A percentile compares a stretch with the other conserved stretches of the same genome.
Evolutionary conservation across 2,329 filamentous ascomycete species (phyloP).

Genomic region (Pyricularia pennisetigena): DNA sequence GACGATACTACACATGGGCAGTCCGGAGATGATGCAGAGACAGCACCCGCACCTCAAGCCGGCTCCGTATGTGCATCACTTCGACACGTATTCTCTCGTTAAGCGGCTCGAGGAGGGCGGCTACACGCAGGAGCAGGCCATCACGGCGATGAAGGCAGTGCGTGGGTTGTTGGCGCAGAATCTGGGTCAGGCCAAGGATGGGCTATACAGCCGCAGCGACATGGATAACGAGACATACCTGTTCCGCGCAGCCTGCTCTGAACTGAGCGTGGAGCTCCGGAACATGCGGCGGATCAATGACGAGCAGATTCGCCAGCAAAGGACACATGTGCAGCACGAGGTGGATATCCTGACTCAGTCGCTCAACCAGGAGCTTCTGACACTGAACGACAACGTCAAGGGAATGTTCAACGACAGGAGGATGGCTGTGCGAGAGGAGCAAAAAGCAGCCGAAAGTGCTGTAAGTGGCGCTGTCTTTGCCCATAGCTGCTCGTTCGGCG

Average conservation of each 20-base stretch:
- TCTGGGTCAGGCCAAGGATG: slow-evolving; percentile 68
- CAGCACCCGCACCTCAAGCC: slow-evolving; percentile 59
- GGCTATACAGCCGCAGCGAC: slow-evolving; percentile 80
- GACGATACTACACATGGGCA: slow-evolving; percentile 32
- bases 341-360: slow-evolving; percentile 85
- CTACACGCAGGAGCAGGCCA: slow-evolving; percentile 65
- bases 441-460: slow-evolving; percentile 72
- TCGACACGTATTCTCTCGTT: slow-evolving; percentile 88
- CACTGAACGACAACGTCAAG: slow-evolving; percentile 82
- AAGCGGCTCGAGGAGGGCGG: slow-evolving; percentile 63
- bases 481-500: background rate
- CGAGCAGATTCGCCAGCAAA: slow-evolving; percentile 73
- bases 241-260: slow-evolving; percentile 87
- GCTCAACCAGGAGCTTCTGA: slow-evolving; percentile 71
- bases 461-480: slow-evolving; percentile 33
- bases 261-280: slow-evolving; percentile 78
- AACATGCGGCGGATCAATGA: slow-evolving; percentile 67
- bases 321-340: slow-evolving; percentile 83
- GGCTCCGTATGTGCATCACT: slow-evolving; percentile 85
- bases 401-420: slow-evolving; percentile 95
- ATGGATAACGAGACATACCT: slow-evolving; percentile 94
- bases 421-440: slow-evolving; percentile 83
- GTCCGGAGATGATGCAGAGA: slow-evolving; percentile 19
- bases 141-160: slow-evolving; percentile 88
- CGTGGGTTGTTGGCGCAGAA: slow-evolving; percentile 68